These are phyloP conservation scores for Plenodomus lindquistii DNA, from an alignment of 2,329 filamentous ascomycete species.

Conservation along the genomic window DNA sequence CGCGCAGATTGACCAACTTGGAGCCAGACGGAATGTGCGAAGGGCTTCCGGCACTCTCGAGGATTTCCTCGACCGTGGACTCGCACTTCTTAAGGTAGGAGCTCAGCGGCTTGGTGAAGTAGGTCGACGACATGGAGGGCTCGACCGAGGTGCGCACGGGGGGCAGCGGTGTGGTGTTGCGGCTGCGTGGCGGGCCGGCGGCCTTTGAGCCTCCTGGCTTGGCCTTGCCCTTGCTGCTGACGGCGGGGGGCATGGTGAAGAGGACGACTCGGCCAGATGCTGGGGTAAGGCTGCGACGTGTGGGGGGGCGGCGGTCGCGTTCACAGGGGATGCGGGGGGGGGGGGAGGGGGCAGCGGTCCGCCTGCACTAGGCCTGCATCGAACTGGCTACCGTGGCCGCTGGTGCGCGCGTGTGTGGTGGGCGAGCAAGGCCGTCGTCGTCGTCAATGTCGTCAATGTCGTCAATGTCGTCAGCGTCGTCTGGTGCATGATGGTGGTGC, in stretches of 20 bases:
- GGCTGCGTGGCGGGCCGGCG: conserved; percentile 57
- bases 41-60: conserved; percentile 64
- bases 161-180: conserved; percentile 76
- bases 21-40: conserved; percentile 60
- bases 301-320: conserved; percentile 11
- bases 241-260: conserved; percentile 37
- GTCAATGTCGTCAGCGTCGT: not conserved
- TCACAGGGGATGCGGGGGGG: not conserved
- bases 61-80: conserved; percentile 69
- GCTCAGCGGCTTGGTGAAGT: conserved; percentile 63
- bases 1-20: conserved; percentile 66
- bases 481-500: not conserved
- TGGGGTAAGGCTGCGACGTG: conserved; percentile 8
- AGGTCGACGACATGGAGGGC: conserved; percentile 51
- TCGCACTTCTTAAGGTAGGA: conserved; percentile 61
- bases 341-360: not conserved
- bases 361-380: too few relatives aligned
- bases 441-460: not conserved
- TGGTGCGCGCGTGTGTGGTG: too few relatives aligned
- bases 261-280: not conserved
- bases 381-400: too few relatives aligned
- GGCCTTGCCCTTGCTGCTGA: conserved; percentile 57
- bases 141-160: conserved; percentile 53
- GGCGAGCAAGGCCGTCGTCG: too few relatives aligned
- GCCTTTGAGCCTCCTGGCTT: conserved; percentile 43